Percentiles rank a stretch among this genome's conserved stretches.
phyloP scores from a whole-genome alignment of 164 flowering plant genomes.

The Stephania yunnanensis region DNA sequence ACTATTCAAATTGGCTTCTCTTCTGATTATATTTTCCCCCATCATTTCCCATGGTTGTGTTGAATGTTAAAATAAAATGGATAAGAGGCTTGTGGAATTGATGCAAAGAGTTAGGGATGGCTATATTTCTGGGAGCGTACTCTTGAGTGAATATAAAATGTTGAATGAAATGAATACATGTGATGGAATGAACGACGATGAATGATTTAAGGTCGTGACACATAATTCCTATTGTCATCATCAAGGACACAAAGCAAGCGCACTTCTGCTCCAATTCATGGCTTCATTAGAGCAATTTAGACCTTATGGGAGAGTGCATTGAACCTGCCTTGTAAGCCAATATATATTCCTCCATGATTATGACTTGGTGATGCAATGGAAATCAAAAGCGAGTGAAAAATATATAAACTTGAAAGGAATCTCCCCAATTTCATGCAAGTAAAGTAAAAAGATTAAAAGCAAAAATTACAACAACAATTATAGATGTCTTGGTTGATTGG shows the following conservation, averaged over 20 bases:
- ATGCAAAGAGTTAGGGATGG: too few species aligned
- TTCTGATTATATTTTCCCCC: not conserved
- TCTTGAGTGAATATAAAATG: too few species aligned
- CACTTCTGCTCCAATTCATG: not conserved
- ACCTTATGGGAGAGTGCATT: constrained; percentile 1
- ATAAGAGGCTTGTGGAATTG: too few species aligned
- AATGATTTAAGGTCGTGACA: constrained; percentile 5
- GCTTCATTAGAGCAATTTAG: not conserved
- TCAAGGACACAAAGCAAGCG: not conserved
- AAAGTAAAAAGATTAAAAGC: not conserved
- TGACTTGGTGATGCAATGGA: constrained; percentile 7
- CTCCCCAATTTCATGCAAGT: constrained; percentile 2
- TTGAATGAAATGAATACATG: too few species aligned
- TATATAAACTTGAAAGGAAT: constrained; percentile 7
- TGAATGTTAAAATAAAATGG: too few species aligned
- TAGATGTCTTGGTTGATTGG: not conserved
- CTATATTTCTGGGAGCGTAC: too few species aligned
- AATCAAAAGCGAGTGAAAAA: not conserved
- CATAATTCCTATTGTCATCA: constrained; percentile 1
- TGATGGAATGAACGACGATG: not conserved
- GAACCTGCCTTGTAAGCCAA: not conserved
- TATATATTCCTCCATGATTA: constrained; percentile 12
- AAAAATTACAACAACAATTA: not conserved
- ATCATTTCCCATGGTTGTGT: not conserved
- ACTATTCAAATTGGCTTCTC: not conserved